Percentiles rank a stretch among this genome's conserved stretches.
Conservation (phyloP, 768 basidiomycete species). For the Pisolithus tinctorius region DNA sequence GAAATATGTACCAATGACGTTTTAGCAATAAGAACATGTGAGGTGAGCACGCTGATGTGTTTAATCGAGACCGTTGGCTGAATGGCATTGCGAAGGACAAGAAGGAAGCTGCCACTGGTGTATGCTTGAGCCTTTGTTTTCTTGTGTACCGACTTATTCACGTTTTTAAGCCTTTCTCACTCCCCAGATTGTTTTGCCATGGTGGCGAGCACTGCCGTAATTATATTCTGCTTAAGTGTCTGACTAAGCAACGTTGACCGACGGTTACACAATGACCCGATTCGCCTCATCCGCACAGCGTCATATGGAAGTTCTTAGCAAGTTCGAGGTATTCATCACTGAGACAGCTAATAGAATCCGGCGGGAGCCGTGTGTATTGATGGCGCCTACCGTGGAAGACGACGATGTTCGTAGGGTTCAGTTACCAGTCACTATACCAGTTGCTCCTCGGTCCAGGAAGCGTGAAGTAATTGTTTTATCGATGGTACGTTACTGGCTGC, state of each 20-base stretch:
- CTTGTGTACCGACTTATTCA: not conserved
- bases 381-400: slow-evolving; percentile 30
- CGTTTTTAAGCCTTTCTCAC: not conserved
- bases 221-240: not conserved
- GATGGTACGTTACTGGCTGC: too few relatives aligned
- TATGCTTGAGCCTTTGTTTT: slow-evolving; percentile 24
- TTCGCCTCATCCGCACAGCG: slow-evolving; percentile 6
- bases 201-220: slow-evolving; percentile 15
- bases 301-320: slow-evolving; percentile 44
- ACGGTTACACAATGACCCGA: not conserved
- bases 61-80: slow-evolving; percentile 26
- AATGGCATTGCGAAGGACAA: slow-evolving; percentile 10
- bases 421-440: slow-evolving; percentile 24
- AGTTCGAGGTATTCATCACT: slow-evolving; percentile 43
- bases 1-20: not conserved
- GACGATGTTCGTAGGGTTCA: slow-evolving; percentile 25
- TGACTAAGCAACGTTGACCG: not conserved
- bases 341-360: slow-evolving; percentile 21
- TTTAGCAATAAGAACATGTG: slow-evolving; percentile 22
- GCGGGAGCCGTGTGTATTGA: slow-evolving; percentile 22
- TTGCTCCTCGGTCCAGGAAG: slow-evolving; percentile 8
- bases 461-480: too few relatives aligned
- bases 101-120: slow-evolving; percentile 17
- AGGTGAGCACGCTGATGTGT: slow-evolving; percentile 26
- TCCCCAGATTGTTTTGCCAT: slow-evolving; percentile 21